Evolutionary conservation across 2,329 filamentous ascomycete genomes (phyloP), one percentile per base, ranked within the genome.

Genomic region (Arachnomyces sp.): DNA sequence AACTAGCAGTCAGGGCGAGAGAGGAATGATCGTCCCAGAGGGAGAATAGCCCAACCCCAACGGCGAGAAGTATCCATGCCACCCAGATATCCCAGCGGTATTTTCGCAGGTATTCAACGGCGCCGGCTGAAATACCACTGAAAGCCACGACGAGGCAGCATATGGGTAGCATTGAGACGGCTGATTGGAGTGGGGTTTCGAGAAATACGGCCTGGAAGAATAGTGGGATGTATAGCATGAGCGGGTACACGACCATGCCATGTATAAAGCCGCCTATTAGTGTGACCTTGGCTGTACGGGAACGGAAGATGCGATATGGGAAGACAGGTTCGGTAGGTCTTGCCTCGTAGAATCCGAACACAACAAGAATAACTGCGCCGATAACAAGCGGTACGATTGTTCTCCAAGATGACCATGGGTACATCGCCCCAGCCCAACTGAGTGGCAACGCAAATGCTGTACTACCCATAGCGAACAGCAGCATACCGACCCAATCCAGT

Each of bases 371-470:
- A 1, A 62, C 56, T 0, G 62, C 52, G 2, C 80, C 79, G 7
- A 83, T 30, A 3, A 77, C 55, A 9, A 86, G 59, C 0, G 80
- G 80, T 1, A 80, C 68, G 2, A 86, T 61, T 0, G 78, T 80
- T 1, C 70, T 68, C 70, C 75, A 82, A 3, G 71, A 77, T 33
- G 62, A 55, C 82, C 81, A 86, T 0, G 69, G 52, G 53, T 82
- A 84, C 61, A 80, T 74, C 7, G 82, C 69, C 28, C 79, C 80
- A 7, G 79, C 82, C 68, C 77, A 80, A 2, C 77, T 79, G 3
- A 83, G 53, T 0, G 77, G 75, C 32, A 82, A 76, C 30, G 83
- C 57, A 50, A 83, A 74, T 15, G 71, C 72, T 0, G 77, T 77
- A 9, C 70, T 67, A 11, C 74, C 73, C 8, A 65, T 71, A 13